Conservation (phyloP, 768 basidiomycete genomes). For the Melanogaster broomeanus region DNA sequence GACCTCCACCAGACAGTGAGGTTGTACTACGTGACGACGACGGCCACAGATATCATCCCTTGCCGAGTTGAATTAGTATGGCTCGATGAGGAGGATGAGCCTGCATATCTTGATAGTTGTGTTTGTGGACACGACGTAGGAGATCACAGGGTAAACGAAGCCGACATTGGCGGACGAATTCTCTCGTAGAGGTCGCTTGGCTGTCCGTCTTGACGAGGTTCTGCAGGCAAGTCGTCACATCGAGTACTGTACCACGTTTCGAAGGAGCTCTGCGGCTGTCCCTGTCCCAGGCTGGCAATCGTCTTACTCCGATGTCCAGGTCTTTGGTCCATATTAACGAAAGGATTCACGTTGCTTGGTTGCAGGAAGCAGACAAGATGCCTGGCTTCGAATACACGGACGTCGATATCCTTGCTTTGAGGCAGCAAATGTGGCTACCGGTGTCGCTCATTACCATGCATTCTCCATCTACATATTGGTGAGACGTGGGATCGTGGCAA, state of each 20-base stretch:
- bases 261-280: slow-evolving; percentile 8
- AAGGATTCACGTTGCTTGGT: slow-evolving; percentile 3
- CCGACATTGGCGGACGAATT: slow-evolving; percentile 62
- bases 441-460: slow-evolving; percentile 52
- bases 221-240: slow-evolving; percentile 56
- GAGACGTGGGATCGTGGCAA: slow-evolving; percentile 13
- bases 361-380: slow-evolving; percentile 73
- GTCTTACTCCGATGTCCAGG: too few species aligned
- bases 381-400: slow-evolving; percentile 81
- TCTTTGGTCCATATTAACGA: slow-evolving; percentile 16
- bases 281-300: slow-evolving; percentile 23
- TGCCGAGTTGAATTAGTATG: slow-evolving; percentile 61
- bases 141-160: slow-evolving; percentile 68
- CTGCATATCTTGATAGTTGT: slow-evolving; percentile 60
- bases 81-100: slow-evolving; percentile 66
- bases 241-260: slow-evolving; percentile 28
- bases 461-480: slow-evolving; percentile 59
- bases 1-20: slow-evolving; percentile 57
- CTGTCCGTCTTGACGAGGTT: slow-evolving; percentile 78
- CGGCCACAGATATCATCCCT: slow-evolving; percentile 47
- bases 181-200: slow-evolving; percentile 68
- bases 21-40: slow-evolving; percentile 57
- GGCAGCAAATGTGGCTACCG: slow-evolving; percentile 66
- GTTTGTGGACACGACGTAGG: slow-evolving; percentile 66
- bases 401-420: slow-evolving; percentile 67